phyloP scores from a whole-genome alignment of 2,329 filamentous ascomycete genomes.

The Trichoderma guizhouense region DNA sequence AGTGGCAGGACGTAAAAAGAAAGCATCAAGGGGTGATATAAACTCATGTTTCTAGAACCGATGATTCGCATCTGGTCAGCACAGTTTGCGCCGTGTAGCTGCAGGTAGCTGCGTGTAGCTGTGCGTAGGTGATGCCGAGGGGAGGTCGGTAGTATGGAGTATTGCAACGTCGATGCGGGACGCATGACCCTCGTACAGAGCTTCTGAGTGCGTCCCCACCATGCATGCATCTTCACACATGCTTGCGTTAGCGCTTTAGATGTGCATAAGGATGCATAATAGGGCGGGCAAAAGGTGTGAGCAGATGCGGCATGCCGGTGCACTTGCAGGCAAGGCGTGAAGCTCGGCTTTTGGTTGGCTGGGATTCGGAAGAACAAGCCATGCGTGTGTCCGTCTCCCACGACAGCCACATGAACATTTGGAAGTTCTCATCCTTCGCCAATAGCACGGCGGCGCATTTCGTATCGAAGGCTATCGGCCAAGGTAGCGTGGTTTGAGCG shows the following conservation, averaged over 20 bases:
- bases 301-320: conserved; percentile 10
- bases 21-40: background rate
- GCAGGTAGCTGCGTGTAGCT: background rate
- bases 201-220: conserved; percentile 13
- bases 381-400: conserved; percentile 2
- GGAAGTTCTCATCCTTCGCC: background rate
- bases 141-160: background rate
- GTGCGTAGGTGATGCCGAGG: background rate
- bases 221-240: conserved; percentile 17
- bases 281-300: conserved; percentile 11
- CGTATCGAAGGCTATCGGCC: background rate
- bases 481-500: background rate
- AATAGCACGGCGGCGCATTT: background rate
- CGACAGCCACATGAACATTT: background rate
- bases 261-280: conserved; percentile 19
- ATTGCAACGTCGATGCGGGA: conserved; percentile 2
- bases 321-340: conserved; percentile 1
- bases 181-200: conserved; percentile 18
- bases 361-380: background rate
- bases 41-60: background rate
- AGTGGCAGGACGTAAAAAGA: background rate
- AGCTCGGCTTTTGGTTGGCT: conserved; percentile 5
- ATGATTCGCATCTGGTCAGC: background rate
- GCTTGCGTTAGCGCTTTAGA: conserved; percentile 14
- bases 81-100: background rate